Percentiles rank a stretch among this genome's conserved stretches.
Evolutionary conservation across 352 stramenopile genomes (phyloP).

Genomic region (Phytophthora melonis): DNA sequence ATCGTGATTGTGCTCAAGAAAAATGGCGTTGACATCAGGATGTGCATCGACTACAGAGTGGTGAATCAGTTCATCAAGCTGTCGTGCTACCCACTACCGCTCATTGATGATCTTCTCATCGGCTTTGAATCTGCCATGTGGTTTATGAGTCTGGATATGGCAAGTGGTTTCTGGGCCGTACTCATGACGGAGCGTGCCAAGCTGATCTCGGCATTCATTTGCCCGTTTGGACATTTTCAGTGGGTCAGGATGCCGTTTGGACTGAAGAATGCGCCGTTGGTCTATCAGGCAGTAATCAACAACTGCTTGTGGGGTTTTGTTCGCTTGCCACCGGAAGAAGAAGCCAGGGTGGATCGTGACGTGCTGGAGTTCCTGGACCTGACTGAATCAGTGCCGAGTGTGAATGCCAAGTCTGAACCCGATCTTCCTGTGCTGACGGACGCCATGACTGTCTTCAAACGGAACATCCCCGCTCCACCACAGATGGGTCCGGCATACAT

Average conservation of each 20-base stretch:
- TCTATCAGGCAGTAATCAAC: background rate
- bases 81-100: background rate
- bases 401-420: background rate
- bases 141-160: constrained; percentile 10
- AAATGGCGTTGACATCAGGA: background rate
- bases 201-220: constrained; percentile 2
- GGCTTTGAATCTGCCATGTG: constrained; percentile 2
- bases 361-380: background rate
- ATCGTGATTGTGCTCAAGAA: background rate
- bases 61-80: background rate
- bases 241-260: constrained; percentile 1
- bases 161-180: background rate
- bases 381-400: background rate
- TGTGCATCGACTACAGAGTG: background rate
- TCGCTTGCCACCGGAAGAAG: background rate
- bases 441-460: background rate
- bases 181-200: background rate
- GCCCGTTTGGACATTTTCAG: constrained; percentile 6
- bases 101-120: constrained; percentile 1
- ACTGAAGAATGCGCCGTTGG: background rate
- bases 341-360: constrained; percentile 1
- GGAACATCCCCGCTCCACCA: background rate
- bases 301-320: constrained; percentile 9
- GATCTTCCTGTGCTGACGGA: background rate
- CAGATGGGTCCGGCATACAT: constrained; percentile 4